Conservation (phyloP, 805 yeast genomes). For the Kazachstania taianensis region DNA sequence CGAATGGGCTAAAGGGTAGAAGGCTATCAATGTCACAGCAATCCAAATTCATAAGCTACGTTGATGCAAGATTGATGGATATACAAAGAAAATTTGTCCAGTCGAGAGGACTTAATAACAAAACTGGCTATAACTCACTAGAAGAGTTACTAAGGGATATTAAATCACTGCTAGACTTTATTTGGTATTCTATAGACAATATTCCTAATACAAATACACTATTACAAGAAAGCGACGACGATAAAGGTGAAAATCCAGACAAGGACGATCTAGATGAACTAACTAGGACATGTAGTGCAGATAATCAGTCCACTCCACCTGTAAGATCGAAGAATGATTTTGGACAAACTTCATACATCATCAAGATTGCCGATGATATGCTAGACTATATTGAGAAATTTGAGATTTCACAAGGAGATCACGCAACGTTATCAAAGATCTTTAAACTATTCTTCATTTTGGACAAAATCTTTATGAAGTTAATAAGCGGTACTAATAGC, state of each 20-base stretch:
- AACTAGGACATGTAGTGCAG: neutral
- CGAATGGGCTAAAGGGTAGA: constrained; percentile 7
- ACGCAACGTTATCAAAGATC: constrained; percentile 28
- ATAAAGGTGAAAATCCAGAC: neutral
- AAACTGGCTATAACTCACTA: constrained; percentile 23
- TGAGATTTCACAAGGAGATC: constrained; percentile 18
- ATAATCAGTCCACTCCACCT: neutral
- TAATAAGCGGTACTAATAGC: constrained; percentile 30
- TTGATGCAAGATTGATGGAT: constrained; percentile 43
- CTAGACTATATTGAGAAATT: constrained; percentile 48
- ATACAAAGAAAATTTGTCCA: constrained; percentile 47
- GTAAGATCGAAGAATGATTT: constrained; percentile 24
- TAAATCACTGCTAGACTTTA: constrained; percentile 39
- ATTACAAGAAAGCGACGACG: constrained; percentile 1
- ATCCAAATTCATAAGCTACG: constrained; percentile 41
- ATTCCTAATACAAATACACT: constrained; percentile 24
- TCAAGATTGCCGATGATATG: constrained; percentile 56
- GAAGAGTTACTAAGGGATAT: constrained; percentile 36
- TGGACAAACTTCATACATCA: constrained; percentile 54
- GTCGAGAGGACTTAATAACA: constrained; percentile 31
- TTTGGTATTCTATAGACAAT: constrained; percentile 51
- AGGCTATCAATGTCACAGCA: constrained; percentile 42
- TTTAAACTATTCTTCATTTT: constrained; percentile 32
- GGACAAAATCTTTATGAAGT: constrained; percentile 33
- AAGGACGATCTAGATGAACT: neutral